These are phyloP conservation scores for Candida succiphila DNA, from an alignment of 805 yeast species.

Conservation along the genomic window DNA sequence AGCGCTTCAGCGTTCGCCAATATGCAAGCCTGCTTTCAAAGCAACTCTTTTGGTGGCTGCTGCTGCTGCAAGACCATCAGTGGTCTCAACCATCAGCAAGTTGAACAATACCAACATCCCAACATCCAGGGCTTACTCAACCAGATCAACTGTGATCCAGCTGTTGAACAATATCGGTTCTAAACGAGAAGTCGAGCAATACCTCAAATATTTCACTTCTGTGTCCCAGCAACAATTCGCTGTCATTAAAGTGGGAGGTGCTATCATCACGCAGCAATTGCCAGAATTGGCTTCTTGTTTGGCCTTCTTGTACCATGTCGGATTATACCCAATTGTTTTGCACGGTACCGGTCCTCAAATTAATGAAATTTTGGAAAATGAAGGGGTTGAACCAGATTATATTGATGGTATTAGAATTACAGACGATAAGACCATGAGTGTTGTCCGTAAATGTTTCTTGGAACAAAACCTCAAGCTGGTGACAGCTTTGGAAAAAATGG, in stretches of 20 bases:
- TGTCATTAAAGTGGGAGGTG: constrained; percentile 98
- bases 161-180: constrained; percentile 92
- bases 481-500: constrained; percentile 91
- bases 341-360: constrained; percentile 99
- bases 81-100: constrained; percentile 5
- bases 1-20: too few relatives aligned
- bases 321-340: constrained; percentile 89
- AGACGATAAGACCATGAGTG: constrained; percentile 88
- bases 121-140: constrained; percentile 43
- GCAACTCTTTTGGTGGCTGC: too few relatives aligned
- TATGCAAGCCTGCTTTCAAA: too few relatives aligned
- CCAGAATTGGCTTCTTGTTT: constrained; percentile 91
- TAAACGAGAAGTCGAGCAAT: constrained; percentile 96
- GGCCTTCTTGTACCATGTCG: constrained; percentile 95
- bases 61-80: too few relatives aligned
- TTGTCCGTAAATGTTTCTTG: constrained; percentile 88
- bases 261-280: constrained; percentile 90
- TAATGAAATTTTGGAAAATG: constrained; percentile 84
- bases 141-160: constrained; percentile 94
- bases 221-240: constrained; percentile 97
- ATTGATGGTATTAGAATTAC: constrained; percentile 96
- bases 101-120: too few relatives aligned
- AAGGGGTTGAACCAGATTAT: constrained; percentile 93
- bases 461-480: constrained; percentile 94
- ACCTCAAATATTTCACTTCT: constrained; percentile 90